Conservation (phyloP, 805 yeast genomes). For the Suhomyces canberraensis region DNA sequence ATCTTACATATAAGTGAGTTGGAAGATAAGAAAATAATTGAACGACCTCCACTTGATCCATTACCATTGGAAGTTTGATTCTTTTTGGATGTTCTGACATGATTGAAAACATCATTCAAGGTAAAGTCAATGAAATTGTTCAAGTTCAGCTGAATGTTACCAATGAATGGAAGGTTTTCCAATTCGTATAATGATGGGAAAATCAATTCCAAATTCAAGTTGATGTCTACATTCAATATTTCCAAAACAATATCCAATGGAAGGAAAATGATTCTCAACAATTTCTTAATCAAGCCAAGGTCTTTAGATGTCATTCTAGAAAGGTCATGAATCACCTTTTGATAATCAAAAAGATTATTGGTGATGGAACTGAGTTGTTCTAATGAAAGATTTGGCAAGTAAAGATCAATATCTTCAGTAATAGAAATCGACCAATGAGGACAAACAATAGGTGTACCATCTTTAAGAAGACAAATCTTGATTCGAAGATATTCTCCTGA, state of each 20-base stretch:
- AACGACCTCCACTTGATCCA: constrained; percentile 35
- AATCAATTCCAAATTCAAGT: constrained; percentile 69
- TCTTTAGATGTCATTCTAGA: constrained; percentile 36
- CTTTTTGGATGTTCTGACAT: constrained; percentile 50
- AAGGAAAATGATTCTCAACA: constrained; percentile 49
- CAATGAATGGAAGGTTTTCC: constrained; percentile 36
- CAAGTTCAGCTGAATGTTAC: constrained; percentile 47
- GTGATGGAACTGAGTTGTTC: constrained; percentile 42
- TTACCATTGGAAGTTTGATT: constrained; percentile 8
- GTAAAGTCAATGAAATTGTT: constrained; percentile 76
- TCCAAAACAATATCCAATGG: constrained; percentile 60
- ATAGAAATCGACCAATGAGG: constrained; percentile 60
- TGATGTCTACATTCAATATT: constrained; percentile 54
- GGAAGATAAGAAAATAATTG: constrained; percentile 79
- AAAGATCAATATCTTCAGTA: constrained; percentile 50
- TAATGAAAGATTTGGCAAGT: constrained; percentile 57
- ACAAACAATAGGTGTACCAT: constrained; percentile 82
- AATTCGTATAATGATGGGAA: constrained; percentile 62
- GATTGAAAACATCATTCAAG: constrained; percentile 68
- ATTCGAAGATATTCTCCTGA: constrained; percentile 75
- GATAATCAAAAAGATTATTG: constrained; percentile 37
- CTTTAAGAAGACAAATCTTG: constrained; percentile 68
- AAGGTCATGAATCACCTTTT: constrained; percentile 36
- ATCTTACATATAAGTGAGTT: constrained; percentile 91
- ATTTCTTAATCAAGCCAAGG: constrained; percentile 37